phyloP scores from a whole-genome alignment of 495 filamentous ascomycete genomes.

The Massariosphaeria phaeospora region DNA sequence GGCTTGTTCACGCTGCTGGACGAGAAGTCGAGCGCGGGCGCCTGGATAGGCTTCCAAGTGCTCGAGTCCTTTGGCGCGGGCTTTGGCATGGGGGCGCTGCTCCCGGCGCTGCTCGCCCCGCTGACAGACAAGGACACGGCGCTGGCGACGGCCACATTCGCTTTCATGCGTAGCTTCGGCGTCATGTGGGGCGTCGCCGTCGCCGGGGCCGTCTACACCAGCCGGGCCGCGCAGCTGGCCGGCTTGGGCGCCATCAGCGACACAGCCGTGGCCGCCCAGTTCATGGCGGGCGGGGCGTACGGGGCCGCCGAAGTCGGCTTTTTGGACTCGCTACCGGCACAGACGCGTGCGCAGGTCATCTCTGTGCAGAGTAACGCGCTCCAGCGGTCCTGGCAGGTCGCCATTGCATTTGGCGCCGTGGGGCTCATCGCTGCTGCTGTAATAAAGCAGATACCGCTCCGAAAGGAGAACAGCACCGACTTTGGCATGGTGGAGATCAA shows the following conservation, averaged over 20 bases:
- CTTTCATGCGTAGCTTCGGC: constrained; percentile 47
- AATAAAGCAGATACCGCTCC: not conserved
- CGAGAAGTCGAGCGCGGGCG: not conserved
- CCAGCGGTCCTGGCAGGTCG: not conserved
- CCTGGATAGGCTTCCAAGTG: not conserved
- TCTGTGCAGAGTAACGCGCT: not conserved
- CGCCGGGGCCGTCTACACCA: constrained; percentile 49
- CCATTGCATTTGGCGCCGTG: not conserved
- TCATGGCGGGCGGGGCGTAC: not conserved
- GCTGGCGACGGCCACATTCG: constrained; percentile 43
- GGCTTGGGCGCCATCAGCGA: not conserved
- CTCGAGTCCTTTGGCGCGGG: not conserved
- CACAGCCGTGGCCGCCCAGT: not conserved
- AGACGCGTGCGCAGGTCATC: not conserved
- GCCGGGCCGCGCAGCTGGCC: constrained; percentile 26
- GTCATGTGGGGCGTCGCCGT: constrained; percentile 49
- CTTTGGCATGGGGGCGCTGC: not conserved
- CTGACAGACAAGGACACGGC: constrained; percentile 40
- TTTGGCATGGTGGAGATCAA: not conserved
- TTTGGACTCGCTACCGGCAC: not conserved
- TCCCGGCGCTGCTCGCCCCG: constrained; percentile 13
- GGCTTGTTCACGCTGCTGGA: constrained; percentile 43
- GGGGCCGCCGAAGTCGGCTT: not conserved
- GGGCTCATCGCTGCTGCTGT: not conserved
- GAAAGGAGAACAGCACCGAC: not conserved